Evolutionary conservation across 2,329 filamentous ascomycete genomes (phyloP).

Genomic region (Teratosphaeria pseudoeucalypti): DNA sequence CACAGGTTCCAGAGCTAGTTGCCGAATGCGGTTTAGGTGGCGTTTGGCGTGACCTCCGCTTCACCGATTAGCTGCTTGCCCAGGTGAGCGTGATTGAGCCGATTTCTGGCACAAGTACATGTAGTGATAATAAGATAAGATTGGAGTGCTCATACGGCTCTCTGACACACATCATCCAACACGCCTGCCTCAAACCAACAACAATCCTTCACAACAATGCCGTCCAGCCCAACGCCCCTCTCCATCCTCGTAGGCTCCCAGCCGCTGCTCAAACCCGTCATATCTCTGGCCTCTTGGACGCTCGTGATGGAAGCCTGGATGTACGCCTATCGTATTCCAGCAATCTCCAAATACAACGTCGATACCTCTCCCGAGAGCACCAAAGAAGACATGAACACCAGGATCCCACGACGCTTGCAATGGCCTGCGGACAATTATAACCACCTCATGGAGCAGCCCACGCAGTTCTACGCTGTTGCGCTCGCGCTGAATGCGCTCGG

Average conservation of each 20-base stretch:
- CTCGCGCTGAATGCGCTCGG: constrained; percentile 27
- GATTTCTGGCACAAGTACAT: too few species aligned
- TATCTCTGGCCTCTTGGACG: constrained; percentile 31
- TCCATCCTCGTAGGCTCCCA: constrained; percentile 3
- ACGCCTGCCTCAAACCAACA: too few species aligned
- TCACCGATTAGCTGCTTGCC: too few species aligned
- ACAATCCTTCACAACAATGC: not conserved
- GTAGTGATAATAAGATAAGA: too few species aligned
- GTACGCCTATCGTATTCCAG: constrained; percentile 31
- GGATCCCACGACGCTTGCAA: constrained; percentile 14
- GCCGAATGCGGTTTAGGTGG: too few species aligned
- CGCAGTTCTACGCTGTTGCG: constrained; percentile 33
- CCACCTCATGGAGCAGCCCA: constrained; percentile 36
- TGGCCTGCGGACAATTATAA: constrained; percentile 36
- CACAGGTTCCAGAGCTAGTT: too few species aligned
- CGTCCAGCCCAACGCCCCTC: not conserved
- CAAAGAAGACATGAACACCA: constrained; percentile 8
- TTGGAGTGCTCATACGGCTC: too few species aligned
- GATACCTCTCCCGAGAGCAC: constrained; percentile 6
- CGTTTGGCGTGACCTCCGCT: too few species aligned
- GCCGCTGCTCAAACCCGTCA: constrained; percentile 13
- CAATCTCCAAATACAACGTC: constrained; percentile 21
- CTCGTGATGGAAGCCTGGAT: constrained; percentile 33
- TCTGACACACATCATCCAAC: too few species aligned
- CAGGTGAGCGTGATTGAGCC: too few species aligned